A percentile compares a stretch with the other conserved stretches of the same genome.
Conservation (phyloP, 345 rosid genomes). For the Ceriops zippeliana region DNA sequence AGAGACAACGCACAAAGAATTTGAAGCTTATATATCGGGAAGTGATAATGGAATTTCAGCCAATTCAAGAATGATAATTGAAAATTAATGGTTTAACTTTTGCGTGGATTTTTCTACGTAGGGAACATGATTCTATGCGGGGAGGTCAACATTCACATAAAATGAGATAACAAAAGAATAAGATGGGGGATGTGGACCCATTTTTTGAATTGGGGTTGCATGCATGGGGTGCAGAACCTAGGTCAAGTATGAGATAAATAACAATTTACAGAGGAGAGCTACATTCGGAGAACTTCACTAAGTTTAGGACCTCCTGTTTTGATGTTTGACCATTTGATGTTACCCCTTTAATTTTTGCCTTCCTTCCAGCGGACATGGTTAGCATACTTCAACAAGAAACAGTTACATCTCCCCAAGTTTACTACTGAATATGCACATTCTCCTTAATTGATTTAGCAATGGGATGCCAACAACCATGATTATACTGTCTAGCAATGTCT, state of each 20-base stretch:
- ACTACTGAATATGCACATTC: no score
- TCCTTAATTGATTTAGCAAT: not conserved
- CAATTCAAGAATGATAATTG: not conserved
- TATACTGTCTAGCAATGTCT: no score
- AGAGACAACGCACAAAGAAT: no score
- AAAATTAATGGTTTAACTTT: constrained; percentile 5
- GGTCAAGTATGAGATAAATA: not conserved
- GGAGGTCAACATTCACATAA: no score
- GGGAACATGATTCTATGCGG: no score
- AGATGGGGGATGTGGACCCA: constrained; percentile 42
- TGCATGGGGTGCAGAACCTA: not conserved
- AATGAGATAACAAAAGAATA: not conserved
- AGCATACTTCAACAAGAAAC: constrained; percentile 32
- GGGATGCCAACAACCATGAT: constrained; percentile 6
- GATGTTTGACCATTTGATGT: constrained; percentile 16
- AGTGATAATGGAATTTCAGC: no score
- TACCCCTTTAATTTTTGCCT: constrained; percentile 26
- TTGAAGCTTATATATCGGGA: no score
- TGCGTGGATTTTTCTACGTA: constrained; percentile 11
- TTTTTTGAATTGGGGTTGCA: constrained; percentile 12
- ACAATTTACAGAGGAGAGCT: constrained; percentile 13
- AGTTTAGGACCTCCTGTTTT: constrained; percentile 22
- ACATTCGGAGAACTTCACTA: constrained; percentile 27
- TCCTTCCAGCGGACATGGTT: constrained; percentile 27
- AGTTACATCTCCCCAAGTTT: not conserved